These are phyloP conservation scores for Plantago major DNA, from an alignment of 257 asterid species.

Conservation along the genomic window DNA sequence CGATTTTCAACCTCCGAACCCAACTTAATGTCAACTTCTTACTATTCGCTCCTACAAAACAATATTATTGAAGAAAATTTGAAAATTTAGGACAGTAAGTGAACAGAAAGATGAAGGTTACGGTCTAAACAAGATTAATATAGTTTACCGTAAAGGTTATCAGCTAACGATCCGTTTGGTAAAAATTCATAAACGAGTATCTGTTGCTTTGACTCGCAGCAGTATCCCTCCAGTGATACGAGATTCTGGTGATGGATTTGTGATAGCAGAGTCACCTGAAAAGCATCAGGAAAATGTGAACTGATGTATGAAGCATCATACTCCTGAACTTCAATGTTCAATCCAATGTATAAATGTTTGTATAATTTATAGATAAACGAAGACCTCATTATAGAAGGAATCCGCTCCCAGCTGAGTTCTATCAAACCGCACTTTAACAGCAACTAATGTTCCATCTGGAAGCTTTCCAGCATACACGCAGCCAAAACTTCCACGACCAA, in stretches of 20 bases:
- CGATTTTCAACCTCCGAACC: slow-evolving; percentile 87
- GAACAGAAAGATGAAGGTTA: background rate
- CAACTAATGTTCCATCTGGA: slow-evolving; percentile 63
- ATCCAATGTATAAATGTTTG: too few species aligned
- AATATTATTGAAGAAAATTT: slow-evolving; percentile 7
- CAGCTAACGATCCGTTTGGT: slow-evolving; percentile 81
- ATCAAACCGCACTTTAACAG: slow-evolving; percentile 86
- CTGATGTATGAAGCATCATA: too few species aligned
- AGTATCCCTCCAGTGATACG: slow-evolving; percentile 78
- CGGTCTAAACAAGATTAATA: slow-evolving; percentile 3
- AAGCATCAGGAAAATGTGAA: slow-evolving; percentile 12
- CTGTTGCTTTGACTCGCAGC: slow-evolving; percentile 86
- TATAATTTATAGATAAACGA: background rate
- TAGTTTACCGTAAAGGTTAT: slow-evolving; percentile 71
- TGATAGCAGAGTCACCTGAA: slow-evolving; percentile 74
- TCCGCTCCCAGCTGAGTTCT: slow-evolving; percentile 83
- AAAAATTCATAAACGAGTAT: slow-evolving; percentile 83
- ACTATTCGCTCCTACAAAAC: slow-evolving; percentile 59
- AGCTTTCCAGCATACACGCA: slow-evolving; percentile 77
- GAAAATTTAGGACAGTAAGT: background rate
- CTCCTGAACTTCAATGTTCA: too few species aligned
- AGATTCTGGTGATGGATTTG: slow-evolving; percentile 78
- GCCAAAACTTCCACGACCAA: slow-evolving; percentile 94
- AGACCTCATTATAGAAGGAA: slow-evolving; percentile 88
- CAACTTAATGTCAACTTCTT: slow-evolving; percentile 73